Evolutionary conservation across 2,329 filamentous ascomycete genomes (phyloP), one percentile per base, ranked within the genome.

Genomic region (Raffaelea deltoideospora): DNA sequence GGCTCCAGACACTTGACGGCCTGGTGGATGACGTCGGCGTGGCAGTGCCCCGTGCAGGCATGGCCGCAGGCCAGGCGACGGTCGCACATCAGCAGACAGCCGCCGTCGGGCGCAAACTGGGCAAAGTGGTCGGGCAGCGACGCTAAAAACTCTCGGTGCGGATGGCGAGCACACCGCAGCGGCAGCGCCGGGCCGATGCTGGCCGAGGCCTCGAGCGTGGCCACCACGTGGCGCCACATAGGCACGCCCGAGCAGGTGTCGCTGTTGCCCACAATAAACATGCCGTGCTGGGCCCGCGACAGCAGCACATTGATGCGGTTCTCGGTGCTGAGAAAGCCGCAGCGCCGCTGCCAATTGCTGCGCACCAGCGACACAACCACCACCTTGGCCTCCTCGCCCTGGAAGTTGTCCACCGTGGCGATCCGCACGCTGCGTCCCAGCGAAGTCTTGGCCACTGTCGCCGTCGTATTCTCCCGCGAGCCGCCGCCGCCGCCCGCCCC

Each of bases 311-410:
- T 81, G 53, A 84, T 74, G 0, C 78, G 66, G 45, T 85, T 81
- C 0, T 65, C 57, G 0, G 73, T 76, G 20, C 58, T 66, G 1
- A 87, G 57, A 41, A 86, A 87, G 0, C 80, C 81, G 15, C 67
- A 66, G 6, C 64, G 68, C 9, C 55, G 57, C 8, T 65, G 46
- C 0, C 51, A 42, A 44, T 87, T 87, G 54, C 78, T 82, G 29
- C 81, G 67, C 0, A 84, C 78, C 0, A 87, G 58, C 0, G 76
- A 81, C 0, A 86, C 59, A 3, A 87, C 59, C 1, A 87, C 61
- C 9, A 87, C 58, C 35, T 81, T 76, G 2, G 73, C 75, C 47
- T 87, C 79, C 48, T 87, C 79, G 0, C 80, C 81, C 46, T 87
- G 79, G 38, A 83, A 86, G 43, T 85, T 86, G 50, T 83, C 77